Evolutionary conservation across 257 asterid species (phyloP).

Genomic region (Rauvolfia tetraphylla): DNA sequence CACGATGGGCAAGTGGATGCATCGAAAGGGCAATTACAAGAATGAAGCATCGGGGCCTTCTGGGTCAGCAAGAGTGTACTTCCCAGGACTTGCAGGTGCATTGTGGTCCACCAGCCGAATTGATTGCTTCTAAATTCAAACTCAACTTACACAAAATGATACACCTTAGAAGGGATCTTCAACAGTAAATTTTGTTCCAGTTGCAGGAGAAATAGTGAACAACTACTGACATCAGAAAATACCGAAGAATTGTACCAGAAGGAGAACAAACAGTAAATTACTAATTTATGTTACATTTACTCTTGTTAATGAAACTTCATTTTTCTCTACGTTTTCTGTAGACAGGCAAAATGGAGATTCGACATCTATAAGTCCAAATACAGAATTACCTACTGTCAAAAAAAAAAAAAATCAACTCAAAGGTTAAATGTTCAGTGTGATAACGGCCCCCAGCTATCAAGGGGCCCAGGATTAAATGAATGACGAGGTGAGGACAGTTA

Average conservation of each 20-base stretch:
- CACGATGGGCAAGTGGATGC: conserved; percentile 1
- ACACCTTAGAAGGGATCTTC: not conserved
- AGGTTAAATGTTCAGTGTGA: not conserved
- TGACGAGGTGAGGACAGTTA: conserved; percentile 14
- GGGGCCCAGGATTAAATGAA: conserved; percentile 24
- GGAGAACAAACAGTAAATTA: not conserved
- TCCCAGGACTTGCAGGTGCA: not conserved
- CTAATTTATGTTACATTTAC: not conserved
- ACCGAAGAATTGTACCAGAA: not conserved
- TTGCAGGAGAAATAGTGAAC: not conserved
- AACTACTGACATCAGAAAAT: not conserved
- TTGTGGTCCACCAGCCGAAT: conserved; percentile 9
- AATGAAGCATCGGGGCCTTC: conserved; percentile 10
- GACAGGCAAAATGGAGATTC: too few species aligned
- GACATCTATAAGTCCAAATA: not conserved
- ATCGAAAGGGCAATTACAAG: conserved; percentile 22
- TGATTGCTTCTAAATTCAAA: not conserved
- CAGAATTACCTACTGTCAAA: not conserved
- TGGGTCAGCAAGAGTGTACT: conserved; percentile 16
- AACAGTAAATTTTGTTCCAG: conserved; percentile 1
- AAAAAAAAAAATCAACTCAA: not conserved
- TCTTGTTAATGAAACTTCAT: not conserved
- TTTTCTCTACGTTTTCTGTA: not conserved
- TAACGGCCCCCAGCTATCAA: conserved; percentile 16
- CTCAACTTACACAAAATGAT: not conserved